A percentile compares a stretch with the other conserved stretches of the same genome.
Conservation (phyloP, 768 basidiomycete species). For the Strobilomyces dryophilus region DNA sequence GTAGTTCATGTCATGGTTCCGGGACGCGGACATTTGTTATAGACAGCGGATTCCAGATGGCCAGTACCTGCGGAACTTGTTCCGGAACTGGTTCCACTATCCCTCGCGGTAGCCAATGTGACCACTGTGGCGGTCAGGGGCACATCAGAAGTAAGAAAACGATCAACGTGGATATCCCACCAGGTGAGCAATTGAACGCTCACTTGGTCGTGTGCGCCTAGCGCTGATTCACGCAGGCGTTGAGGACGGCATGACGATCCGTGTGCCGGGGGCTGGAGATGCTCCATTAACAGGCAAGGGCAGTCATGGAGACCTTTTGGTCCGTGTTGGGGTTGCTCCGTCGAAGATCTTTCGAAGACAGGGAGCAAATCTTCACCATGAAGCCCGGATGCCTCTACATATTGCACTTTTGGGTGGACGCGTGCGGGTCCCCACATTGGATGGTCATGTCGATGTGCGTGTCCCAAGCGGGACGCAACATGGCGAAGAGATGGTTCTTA, state of each 20-base stretch:
- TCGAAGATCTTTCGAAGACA: slow-evolving; percentile 88
- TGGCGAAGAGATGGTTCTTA: slow-evolving; percentile 95
- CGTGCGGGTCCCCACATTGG: slow-evolving; percentile 89
- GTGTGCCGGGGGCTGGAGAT: slow-evolving; percentile 79
- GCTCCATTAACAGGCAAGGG: slow-evolving; percentile 79
- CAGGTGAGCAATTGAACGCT: slow-evolving; percentile 50
- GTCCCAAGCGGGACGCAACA: slow-evolving; percentile 92
- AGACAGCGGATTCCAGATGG: slow-evolving; percentile 95
- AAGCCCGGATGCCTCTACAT: slow-evolving; percentile 86
- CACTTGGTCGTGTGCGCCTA: background rate
- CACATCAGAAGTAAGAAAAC: slow-evolving; percentile 77
- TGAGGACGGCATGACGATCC: slow-evolving; percentile 92
- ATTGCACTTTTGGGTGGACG: slow-evolving; percentile 90
- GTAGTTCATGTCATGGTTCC: slow-evolving; percentile 77
- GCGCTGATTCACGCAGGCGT: slow-evolving; percentile 52
- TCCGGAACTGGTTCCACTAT: slow-evolving; percentile 76
- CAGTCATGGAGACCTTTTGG: slow-evolving; percentile 75
- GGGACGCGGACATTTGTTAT: slow-evolving; percentile 88
- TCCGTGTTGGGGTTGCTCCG: slow-evolving; percentile 78
- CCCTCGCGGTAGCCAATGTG: slow-evolving; percentile 75
- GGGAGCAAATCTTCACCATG: slow-evolving; percentile 87
- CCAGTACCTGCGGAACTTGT: slow-evolving; percentile 83
- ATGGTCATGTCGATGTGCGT: slow-evolving; percentile 93
- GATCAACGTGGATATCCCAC: slow-evolving; percentile 78
- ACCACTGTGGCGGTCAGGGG: slow-evolving; percentile 79